These are phyloP conservation scores for Schizochytrium sp. DNA, from an alignment of 108 stramenopile species.

Conservation along the genomic window DNA sequence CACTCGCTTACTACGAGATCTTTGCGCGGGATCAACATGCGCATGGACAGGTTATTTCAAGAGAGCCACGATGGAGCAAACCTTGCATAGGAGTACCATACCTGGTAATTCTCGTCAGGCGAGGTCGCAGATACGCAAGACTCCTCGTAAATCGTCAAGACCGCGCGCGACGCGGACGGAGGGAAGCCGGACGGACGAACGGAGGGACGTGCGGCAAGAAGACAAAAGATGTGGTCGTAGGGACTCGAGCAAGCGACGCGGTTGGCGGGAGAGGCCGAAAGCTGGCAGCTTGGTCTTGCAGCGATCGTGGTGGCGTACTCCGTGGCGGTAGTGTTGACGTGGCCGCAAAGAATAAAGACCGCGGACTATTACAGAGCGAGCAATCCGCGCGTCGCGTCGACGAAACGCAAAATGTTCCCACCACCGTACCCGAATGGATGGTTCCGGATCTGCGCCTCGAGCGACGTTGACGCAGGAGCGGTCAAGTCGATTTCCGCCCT, in stretches of 20 bases:
- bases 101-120: no score
- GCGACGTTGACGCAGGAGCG: not conserved
- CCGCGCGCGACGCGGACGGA: no score
- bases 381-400: not conserved
- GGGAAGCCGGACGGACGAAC: no score
- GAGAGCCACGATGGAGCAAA: no score
- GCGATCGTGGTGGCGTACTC: not conserved
- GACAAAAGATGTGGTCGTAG: no score
- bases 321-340: not conserved
- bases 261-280: not conserved
- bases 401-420: not conserved
- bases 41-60: no score
- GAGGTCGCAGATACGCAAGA: no score
- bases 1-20: no score
- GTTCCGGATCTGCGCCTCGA: constrained; percentile 23
- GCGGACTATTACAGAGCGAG: not conserved
- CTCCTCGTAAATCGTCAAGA: no score
- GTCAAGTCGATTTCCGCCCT: constrained; percentile 23
- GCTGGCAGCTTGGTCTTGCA: not conserved
- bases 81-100: no score
- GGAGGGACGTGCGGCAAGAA: no score
- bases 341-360: not conserved
- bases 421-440: constrained; percentile 25
- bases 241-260: not conserved
- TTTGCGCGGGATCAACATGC: no score